Percentiles rank a stretch among this genome's conserved stretches.
Evolutionary conservation across 1,139 yeast genomes (phyloP).

Genomic region (Saccharomyces hybrid): DNA sequence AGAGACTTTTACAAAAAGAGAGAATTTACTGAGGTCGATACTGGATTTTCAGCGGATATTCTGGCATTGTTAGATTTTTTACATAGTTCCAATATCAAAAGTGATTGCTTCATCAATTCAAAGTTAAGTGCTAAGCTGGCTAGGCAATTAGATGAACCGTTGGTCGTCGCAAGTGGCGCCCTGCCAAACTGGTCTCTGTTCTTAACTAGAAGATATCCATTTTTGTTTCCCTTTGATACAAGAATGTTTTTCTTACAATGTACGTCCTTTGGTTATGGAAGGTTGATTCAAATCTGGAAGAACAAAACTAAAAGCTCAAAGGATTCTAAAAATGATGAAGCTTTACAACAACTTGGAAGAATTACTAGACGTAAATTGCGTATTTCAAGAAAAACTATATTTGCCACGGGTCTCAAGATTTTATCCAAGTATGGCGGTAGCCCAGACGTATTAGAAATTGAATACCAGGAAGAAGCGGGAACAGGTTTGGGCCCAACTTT

Average conservation of each 20-base stretch:
- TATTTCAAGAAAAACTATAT: constrained; percentile 59
- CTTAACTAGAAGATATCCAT: constrained; percentile 66
- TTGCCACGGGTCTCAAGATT: constrained; percentile 76
- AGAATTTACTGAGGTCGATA: constrained; percentile 27
- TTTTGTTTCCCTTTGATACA: constrained; percentile 77
- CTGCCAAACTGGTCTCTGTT: constrained; percentile 81
- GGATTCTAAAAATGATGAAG: constrained; percentile 21
- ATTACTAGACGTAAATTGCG: constrained; percentile 76
- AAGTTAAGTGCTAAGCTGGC: constrained; percentile 81
- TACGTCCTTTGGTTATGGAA: constrained; percentile 85
- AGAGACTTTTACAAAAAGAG: constrained; percentile 27
- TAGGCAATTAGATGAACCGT: constrained; percentile 82
- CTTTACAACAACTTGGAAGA: constrained; percentile 52
- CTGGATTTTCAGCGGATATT: constrained; percentile 38
- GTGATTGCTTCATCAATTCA: constrained; percentile 58
- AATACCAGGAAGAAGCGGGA: constrained; percentile 88
- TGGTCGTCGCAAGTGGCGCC: constrained; percentile 80
- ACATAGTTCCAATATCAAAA: constrained; percentile 34
- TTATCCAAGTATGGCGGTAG: constrained; percentile 69
- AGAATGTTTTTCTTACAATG: constrained; percentile 73
- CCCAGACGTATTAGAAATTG: constrained; percentile 79
- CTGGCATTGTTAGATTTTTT: constrained; percentile 51
- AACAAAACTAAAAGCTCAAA: constrained; percentile 41
- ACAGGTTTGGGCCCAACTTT: constrained; percentile 94
- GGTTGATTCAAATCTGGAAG: constrained; percentile 78